Conservation (phyloP, 176 grass and related monocot genomes). For the Hyparrhenia diplandra region DNA sequence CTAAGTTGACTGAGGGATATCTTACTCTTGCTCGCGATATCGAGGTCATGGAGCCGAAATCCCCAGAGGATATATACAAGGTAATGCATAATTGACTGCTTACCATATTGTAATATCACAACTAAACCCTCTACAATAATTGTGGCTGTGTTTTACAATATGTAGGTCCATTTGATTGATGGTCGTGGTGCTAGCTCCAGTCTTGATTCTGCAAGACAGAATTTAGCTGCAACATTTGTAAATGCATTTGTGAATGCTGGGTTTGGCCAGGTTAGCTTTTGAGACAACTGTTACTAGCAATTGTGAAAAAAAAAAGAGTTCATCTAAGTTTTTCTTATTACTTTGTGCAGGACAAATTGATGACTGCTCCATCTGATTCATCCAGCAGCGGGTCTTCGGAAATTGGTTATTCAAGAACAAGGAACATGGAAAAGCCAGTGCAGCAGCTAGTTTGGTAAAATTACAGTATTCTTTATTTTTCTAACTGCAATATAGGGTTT, state of each 20-base stretch:
- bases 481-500: not conserved
- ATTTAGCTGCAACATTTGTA: slow-evolving; percentile 93
- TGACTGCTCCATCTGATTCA: slow-evolving; percentile 84
- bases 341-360: slow-evolving; percentile 88
- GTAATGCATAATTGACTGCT: too few species aligned
- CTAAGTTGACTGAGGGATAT: slow-evolving; percentile 73
- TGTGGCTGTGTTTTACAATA: slow-evolving; percentile 21
- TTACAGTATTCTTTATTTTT: slow-evolving; percentile 12
- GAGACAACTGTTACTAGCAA: not conserved
- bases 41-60: too few species aligned
- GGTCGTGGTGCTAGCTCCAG: slow-evolving; percentile 87
- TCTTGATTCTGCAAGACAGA: slow-evolving; percentile 97
- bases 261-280: slow-evolving; percentile 77
- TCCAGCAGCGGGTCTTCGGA: too few species aligned
- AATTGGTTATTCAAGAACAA: slow-evolving; percentile 99
- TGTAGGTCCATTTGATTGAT: slow-evolving; percentile 94
- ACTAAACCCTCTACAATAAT: slow-evolving; percentile 18
- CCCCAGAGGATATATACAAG: too few species aligned
- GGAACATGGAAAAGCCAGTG: slow-evolving; percentile 94
- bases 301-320: not conserved
- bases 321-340: not conserved
- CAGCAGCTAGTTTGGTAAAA: slow-evolving; percentile 90
- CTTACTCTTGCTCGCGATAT: too few species aligned
- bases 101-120: too few species aligned
- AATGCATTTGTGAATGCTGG: slow-evolving; percentile 99